A percentile compares a stretch with the other conserved stretches of the same genome.
phyloP scores from a whole-genome alignment of 768 basidiomycete species.

The Kwoniella mangroviensis region DNA sequence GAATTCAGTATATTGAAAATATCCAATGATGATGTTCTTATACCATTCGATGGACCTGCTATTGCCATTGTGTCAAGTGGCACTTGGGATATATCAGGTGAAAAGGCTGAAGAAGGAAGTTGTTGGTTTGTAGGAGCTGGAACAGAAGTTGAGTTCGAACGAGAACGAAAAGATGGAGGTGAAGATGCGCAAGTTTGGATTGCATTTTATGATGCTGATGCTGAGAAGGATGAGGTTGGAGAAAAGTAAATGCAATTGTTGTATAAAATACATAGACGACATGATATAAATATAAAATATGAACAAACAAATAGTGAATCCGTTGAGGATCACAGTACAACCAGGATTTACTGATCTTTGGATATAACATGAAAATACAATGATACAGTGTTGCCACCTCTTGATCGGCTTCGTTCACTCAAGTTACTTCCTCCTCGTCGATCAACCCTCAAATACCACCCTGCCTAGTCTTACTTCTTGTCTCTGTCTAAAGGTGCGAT shows the following conservation, averaged over 20 bases:
- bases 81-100: slow-evolving; percentile 1
- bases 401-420: too few relatives aligned
- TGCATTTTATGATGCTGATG: slow-evolving; percentile 51
- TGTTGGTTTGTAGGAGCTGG: slow-evolving; percentile 45
- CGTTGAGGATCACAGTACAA: too few relatives aligned
- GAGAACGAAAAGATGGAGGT: slow-evolving; percentile 19
- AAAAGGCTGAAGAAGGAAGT: slow-evolving; percentile 32
- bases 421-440: too few relatives aligned
- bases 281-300: too few relatives aligned
- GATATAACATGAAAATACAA: too few relatives aligned
- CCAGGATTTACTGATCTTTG: too few relatives aligned
- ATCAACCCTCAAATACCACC: not conserved
- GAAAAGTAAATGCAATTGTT: slow-evolving; percentile 12
- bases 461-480: not conserved
- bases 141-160: slow-evolving; percentile 17
- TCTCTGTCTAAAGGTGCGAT: not conserved
- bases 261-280: not conserved
- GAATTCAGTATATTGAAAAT: slow-evolving; percentile 49
- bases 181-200: slow-evolving; percentile 40
- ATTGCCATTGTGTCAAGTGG: slow-evolving; percentile 41
- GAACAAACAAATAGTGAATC: not conserved
- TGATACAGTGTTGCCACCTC: too few relatives aligned
- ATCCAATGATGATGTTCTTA: slow-evolving; percentile 29
- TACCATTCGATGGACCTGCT: slow-evolving; percentile 40
- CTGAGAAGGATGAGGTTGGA: slow-evolving; percentile 21